Percentiles rank a stretch among this genome's conserved stretches.
These are phyloP conservation scores for Suillus fuscotomentosus DNA, from an alignment of 768 basidiomycete genomes.

Conservation along the genomic window DNA sequence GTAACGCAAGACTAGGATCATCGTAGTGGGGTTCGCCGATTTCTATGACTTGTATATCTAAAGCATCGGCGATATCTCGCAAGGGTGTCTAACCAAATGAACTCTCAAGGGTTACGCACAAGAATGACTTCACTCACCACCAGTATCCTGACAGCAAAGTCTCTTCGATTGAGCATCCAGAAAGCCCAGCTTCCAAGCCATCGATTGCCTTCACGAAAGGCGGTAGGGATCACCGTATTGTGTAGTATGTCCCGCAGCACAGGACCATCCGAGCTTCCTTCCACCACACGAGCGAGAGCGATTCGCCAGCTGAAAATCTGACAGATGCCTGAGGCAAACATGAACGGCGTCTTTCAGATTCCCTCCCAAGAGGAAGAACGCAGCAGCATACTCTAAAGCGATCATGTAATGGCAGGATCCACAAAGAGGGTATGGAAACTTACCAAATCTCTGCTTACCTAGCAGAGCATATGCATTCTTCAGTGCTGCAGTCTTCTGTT, in stretches of 20 bases:
- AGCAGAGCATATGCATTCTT: conserved; percentile 96
- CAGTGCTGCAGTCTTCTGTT: conserved; percentile 90
- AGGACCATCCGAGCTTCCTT: conserved; percentile 80
- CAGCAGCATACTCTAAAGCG: conserved; percentile 83
- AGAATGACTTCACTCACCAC: conserved; percentile 52
- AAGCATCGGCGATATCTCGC: conserved; percentile 62
- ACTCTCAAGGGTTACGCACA: background rate
- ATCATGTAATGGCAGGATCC: conserved; percentile 7
- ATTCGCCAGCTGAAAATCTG: conserved; percentile 89
- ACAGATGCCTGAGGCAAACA: conserved; percentile 83
- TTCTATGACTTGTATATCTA: conserved; percentile 53
- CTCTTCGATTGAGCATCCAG: conserved; percentile 87
- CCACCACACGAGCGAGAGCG: conserved; percentile 80
- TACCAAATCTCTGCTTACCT: conserved; percentile 89
- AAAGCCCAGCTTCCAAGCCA: conserved; percentile 97
- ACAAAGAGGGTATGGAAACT: conserved; percentile 23
- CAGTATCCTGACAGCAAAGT: conserved; percentile 87
- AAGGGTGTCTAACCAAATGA: conserved; percentile 60
- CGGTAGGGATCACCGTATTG: conserved; percentile 76
- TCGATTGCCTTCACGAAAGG: conserved; percentile 85
- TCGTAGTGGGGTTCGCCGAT: conserved; percentile 90
- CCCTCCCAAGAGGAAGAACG: conserved; percentile 92
- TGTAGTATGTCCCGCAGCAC: conserved; percentile 68
- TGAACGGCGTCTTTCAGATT: conserved; percentile 88
- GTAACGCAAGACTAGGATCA: conserved; percentile 86